A percentile compares a stretch with the other conserved stretches of the same genome.
Evolutionary conservation across 345 rosid species (phyloP).

Genomic region (Hibiscus mutabilis): DNA sequence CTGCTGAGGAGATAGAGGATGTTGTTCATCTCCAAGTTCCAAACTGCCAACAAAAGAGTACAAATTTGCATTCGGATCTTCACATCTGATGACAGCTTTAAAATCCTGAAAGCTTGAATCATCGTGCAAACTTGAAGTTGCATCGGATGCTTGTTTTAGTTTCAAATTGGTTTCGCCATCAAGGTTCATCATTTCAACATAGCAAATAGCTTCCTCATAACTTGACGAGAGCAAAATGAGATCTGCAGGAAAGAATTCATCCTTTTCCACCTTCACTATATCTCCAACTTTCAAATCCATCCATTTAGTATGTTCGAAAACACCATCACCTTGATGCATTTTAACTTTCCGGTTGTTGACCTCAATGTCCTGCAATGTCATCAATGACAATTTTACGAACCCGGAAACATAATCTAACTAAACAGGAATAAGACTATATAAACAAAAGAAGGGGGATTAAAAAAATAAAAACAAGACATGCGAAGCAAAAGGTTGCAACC

Average conservation of each 20-base stretch:
- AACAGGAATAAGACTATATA: background rate
- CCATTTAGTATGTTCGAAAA: conserved; percentile 58
- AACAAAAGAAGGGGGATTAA: too few species aligned
- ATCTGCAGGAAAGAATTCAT: conserved; percentile 95
- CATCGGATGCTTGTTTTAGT: conserved; percentile 66
- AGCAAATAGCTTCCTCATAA: conserved; percentile 87
- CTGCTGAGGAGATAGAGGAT: conserved; percentile 79
- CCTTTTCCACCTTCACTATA: conserved; percentile 81
- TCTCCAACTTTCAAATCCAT: conserved; percentile 81
- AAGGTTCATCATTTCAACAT: conserved; percentile 90
- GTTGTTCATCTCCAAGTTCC: conserved; percentile 52
- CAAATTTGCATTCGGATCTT: conserved; percentile 90
- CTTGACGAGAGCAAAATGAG: conserved; percentile 78
- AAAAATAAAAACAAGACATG: too few species aligned
- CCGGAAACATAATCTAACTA: conserved; percentile 1
- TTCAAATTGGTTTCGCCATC: conserved; percentile 97
- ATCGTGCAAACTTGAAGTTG: conserved; percentile 49
- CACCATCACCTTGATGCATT: conserved; percentile 56
- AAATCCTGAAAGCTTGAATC: conserved; percentile 60
- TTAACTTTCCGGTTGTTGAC: conserved; percentile 69
- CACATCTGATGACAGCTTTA: conserved; percentile 68
- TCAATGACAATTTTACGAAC: background rate
- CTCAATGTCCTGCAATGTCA: conserved; percentile 51
- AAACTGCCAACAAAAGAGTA: conserved; percentile 78
- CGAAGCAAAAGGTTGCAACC: background rate